Percentiles rank a stretch among this genome's conserved stretches.
Evolutionary conservation across 2,329 filamentous ascomycete genomes (phyloP).

Genomic region (Eutypa lata): DNA sequence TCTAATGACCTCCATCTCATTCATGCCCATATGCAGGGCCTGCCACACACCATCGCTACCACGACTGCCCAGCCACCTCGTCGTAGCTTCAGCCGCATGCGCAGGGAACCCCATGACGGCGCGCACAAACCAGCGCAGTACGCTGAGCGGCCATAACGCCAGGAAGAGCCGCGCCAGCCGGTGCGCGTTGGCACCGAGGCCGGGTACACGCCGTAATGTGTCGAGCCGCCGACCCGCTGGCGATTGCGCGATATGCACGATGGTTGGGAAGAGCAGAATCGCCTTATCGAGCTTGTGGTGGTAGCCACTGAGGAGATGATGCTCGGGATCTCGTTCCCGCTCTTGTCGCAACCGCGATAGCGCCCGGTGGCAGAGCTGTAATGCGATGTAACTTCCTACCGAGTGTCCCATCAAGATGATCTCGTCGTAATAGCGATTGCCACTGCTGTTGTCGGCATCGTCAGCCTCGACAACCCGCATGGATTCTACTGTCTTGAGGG

Average conservation of each 20-base stretch:
- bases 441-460: conserved; percentile 6
- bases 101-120: conserved; percentile 45
- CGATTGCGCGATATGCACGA: conserved; percentile 66
- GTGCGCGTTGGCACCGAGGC: conserved; percentile 40
- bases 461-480: conserved; percentile 24
- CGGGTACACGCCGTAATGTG: conserved; percentile 38
- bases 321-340: background rate
- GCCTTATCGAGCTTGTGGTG: conserved; percentile 46
- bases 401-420: conserved; percentile 72
- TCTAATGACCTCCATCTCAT: conserved; percentile 57
- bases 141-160: conserved; percentile 34
- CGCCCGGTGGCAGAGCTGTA: conserved; percentile 64
- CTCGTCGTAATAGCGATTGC: conserved; percentile 40
- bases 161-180: conserved; percentile 40
- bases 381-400: conserved; percentile 67
- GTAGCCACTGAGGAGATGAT: conserved; percentile 26
- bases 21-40: conserved; percentile 54
- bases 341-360: conserved; percentile 24
- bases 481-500: conserved; percentile 36
- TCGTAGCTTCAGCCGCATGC: conserved; percentile 47
- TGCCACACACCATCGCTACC: conserved; percentile 61
- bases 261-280: conserved; percentile 70
- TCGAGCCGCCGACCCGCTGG: conserved; percentile 54
- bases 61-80: conserved; percentile 51
- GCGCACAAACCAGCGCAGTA: conserved; percentile 42